phyloP scores from a whole-genome alignment of 495 filamentous ascomycete species.

The Penicillium parvum region DNA sequence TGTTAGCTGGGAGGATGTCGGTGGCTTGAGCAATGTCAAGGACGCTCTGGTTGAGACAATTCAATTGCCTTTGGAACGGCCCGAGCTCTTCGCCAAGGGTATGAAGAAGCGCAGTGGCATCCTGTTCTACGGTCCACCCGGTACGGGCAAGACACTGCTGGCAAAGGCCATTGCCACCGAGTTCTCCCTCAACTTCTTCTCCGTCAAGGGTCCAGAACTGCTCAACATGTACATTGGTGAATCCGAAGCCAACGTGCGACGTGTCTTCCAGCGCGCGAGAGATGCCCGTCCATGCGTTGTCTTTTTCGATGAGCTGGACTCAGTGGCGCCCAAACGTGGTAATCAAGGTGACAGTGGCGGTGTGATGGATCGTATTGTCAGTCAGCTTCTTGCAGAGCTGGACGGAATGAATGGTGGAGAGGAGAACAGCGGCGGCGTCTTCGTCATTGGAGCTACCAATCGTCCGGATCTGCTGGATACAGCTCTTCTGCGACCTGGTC shows the following conservation, averaged over 20 bases:
- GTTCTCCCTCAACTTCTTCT: conserved; percentile 98
- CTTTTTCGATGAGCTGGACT: conserved; percentile 98
- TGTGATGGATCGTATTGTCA: conserved; percentile 98
- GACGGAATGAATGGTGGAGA: conserved; percentile 96
- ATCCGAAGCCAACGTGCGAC: conserved; percentile 92
- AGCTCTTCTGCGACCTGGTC: conserved; percentile 81
- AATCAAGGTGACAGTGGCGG: conserved; percentile 98
- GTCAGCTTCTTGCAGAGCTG: conserved; percentile 88
- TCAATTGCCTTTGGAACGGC: conserved; percentile 84
- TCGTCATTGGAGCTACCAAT: conserved; percentile 97
- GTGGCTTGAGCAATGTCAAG: conserved; percentile 89
- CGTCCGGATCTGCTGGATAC: conserved; percentile 89
- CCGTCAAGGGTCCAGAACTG: conserved; percentile 93
- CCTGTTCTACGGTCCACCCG: conserved; percentile 94
- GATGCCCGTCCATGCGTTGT: conserved; percentile 97
- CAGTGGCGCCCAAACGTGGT: conserved; percentile 92
- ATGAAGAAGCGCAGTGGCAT: conserved; percentile 99
- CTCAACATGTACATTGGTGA: conserved; percentile 99
- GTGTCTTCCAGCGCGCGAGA: conserved; percentile 91
- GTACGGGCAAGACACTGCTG: conserved; percentile 93
- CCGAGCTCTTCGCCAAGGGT: conserved; percentile 93
- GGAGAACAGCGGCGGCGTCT: conserved; percentile 82
- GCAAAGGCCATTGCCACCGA: conserved; percentile 98
- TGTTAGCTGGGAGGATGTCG: conserved; percentile 94
- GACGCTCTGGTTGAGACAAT: conserved; percentile 96